Base-by-base conservation (phyloP, 2,329 filamentous ascomycete species). In the Xylariaceae sp. region DNA sequence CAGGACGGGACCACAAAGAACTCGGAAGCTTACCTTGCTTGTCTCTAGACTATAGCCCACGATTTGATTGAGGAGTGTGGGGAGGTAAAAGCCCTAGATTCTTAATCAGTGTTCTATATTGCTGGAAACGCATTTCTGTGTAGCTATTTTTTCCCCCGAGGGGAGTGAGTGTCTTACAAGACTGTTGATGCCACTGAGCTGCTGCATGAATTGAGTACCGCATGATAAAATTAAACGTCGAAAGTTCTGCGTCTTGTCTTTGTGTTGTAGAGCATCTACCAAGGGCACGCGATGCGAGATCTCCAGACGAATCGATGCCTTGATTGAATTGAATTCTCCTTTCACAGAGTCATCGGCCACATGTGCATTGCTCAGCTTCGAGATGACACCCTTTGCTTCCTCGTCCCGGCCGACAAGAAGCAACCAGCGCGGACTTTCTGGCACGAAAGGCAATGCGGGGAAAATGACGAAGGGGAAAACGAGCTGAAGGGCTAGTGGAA, bases 11-110 rank as follows among this genome's bases (percentile, higher is more conserved):
- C n/a, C n/a, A n/a, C n/a, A n/a, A n/a, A n/a, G n/a, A n/a, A n/a
- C n/a, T n/a, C n/a, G n/a, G n/a, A n/a, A n/a, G n/a, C n/a, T n/a
- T n/a, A n/a, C n/a, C n/a, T 39, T 71, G 71, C 51, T 82, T 72
- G 31, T 66, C 66, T 54, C 51, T n/a, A 56, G 42, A 19, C 31
- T 31, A 22, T 83, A 73, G 0, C 81, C 80, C 7, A 86, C 79
- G 6, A 73, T 80, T 42, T 79, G 63, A 48, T 80, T 79, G 2
- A 85, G 64, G 0, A 86, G 72, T 0, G 78, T 82, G 0, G 81
- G 81, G 0, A 84, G 67, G 50, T 75, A 75, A 54, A 74, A 75
- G 3, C 72, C 72, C 56, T 36, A 6, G 1, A 9, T 7, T 12
- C 17, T 5, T 42, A 13, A 43, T 64, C 46, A 58, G 56, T n/a